Conservation (phyloP, 228 moss, liverwort and hornwort genomes). For the Sphagnum magellanicum region DNA sequence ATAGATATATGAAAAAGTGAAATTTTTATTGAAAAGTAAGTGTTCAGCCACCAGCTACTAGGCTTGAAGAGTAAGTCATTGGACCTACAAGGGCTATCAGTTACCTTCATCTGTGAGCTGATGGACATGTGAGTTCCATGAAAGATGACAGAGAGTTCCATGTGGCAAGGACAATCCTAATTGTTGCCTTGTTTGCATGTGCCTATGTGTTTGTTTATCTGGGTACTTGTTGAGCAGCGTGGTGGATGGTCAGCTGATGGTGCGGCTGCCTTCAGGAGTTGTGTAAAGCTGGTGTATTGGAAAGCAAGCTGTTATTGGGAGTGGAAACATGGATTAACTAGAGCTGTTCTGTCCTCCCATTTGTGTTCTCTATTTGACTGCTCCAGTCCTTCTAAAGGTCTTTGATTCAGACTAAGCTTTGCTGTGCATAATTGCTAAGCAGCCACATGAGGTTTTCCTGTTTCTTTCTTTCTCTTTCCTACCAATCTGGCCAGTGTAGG, state of each 20-base stretch:
- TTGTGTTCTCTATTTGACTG: background rate
- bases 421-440: constrained; percentile 6
- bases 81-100: too few relatives aligned
- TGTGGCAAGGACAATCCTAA: too few relatives aligned
- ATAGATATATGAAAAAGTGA: too few relatives aligned
- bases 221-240: constrained; percentile 26
- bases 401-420: constrained; percentile 2
- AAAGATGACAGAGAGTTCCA: too few relatives aligned
- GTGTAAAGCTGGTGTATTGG: constrained; percentile 28
- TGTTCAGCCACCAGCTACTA: too few relatives aligned
- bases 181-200: too few relatives aligned
- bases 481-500: too few relatives aligned
- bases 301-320: background rate
- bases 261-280: constrained; percentile 75
- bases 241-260: constrained; percentile 62
- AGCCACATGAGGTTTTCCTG: constrained; percentile 6
- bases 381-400: background rate
- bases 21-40: too few relatives aligned
- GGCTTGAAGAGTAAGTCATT: too few relatives aligned
- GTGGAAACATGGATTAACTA: background rate
- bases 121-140: too few relatives aligned
- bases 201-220: background rate
- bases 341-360: background rate
- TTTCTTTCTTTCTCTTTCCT: background rate
- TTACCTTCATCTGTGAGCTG: too few relatives aligned